Evolutionary conservation across 2,329 filamentous ascomycete species (phyloP).

Genomic region (Fusarium euwallaceae): DNA sequence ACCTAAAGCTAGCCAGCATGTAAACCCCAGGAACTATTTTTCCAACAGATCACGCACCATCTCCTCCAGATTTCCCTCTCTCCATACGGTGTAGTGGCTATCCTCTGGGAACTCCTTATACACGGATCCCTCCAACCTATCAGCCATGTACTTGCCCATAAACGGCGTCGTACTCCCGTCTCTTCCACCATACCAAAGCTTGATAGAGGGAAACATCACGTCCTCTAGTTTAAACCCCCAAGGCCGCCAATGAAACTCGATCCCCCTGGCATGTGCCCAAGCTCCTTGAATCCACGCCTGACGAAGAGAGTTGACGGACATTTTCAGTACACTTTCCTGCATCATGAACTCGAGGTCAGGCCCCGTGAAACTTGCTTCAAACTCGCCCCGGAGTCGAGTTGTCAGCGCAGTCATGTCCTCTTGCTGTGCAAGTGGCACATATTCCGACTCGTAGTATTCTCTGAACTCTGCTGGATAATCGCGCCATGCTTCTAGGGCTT

Average conservation of each 20-base stretch:
- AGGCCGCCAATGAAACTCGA: neutral
- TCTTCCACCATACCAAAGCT: neutral
- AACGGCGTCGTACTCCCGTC: neutral
- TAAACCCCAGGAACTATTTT: accelerated
- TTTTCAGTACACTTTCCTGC: neutral
- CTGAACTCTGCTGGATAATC: neutral
- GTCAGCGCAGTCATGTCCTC: neutral
- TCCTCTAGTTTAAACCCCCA: neutral
- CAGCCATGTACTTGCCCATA: neutral
- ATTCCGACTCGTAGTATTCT: neutral
- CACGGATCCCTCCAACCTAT: neutral
- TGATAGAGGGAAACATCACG: neutral
- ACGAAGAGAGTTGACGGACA: neutral
- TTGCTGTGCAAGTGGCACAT: neutral
- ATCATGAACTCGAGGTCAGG: neutral
- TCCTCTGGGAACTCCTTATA: neutral
- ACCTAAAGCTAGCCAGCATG: no score
- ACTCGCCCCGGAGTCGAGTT: neutral
- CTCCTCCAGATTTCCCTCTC: neutral
- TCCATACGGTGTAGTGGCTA: neutral
- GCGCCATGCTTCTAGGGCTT: neutral
- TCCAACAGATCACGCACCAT: neutral
- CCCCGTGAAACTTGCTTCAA: neutral
- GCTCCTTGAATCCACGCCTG: neutral
- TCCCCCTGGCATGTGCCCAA: neutral